phyloP scores from a whole-genome alignment of 805 yeast species.

The Sugiyamaella floridensis region DNA sequence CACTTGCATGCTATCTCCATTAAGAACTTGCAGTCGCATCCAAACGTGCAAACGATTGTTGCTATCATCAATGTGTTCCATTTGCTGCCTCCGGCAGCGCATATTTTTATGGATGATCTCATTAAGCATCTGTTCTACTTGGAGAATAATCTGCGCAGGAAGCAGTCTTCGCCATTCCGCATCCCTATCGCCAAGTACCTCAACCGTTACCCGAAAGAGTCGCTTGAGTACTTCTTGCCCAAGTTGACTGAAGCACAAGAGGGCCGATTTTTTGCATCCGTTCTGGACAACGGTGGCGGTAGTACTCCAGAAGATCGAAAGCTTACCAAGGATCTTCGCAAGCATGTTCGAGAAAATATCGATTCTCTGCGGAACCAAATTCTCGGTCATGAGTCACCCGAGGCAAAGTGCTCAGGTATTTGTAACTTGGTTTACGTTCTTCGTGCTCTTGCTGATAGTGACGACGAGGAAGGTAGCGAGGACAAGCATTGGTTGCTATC shows the following conservation, averaged over 20 bases:
- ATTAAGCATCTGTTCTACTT: slow-evolving; percentile 66
- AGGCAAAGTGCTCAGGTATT: slow-evolving; percentile 53
- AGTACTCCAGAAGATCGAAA: slow-evolving; percentile 17
- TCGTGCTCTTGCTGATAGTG: slow-evolving; percentile 42
- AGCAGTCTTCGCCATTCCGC: slow-evolving; percentile 82
- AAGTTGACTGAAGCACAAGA: slow-evolving; percentile 57
- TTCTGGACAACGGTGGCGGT: slow-evolving; percentile 40
- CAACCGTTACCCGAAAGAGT: slow-evolving; percentile 71
- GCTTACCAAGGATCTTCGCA: slow-evolving; percentile 51
- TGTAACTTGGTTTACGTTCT: slow-evolving; percentile 68
- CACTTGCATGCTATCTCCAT: slow-evolving; percentile 69
- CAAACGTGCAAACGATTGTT: slow-evolving; percentile 77
- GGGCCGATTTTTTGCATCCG: slow-evolving; percentile 62
- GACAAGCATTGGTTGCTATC: slow-evolving; percentile 45
- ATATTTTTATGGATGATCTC: slow-evolving; percentile 82
- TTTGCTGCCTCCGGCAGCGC: slow-evolving; percentile 84
- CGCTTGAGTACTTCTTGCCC: slow-evolving; percentile 60
- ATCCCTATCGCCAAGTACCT: slow-evolving; percentile 82
- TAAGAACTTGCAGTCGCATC: slow-evolving; percentile 72
- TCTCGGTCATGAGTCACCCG: slow-evolving; percentile 43
- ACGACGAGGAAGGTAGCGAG: slow-evolving; percentile 19
- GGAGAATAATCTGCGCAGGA: slow-evolving; percentile 78
- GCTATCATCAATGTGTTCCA: slow-evolving; percentile 90
- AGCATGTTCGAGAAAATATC: slow-evolving; percentile 48
- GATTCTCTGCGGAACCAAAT: slow-evolving; percentile 42